A percentile compares a stretch with the other conserved stretches of the same genome.
These are phyloP conservation scores for Suillus brevipes DNA, from an alignment of 768 basidiomycete genomes.

Conservation along the genomic window DNA sequence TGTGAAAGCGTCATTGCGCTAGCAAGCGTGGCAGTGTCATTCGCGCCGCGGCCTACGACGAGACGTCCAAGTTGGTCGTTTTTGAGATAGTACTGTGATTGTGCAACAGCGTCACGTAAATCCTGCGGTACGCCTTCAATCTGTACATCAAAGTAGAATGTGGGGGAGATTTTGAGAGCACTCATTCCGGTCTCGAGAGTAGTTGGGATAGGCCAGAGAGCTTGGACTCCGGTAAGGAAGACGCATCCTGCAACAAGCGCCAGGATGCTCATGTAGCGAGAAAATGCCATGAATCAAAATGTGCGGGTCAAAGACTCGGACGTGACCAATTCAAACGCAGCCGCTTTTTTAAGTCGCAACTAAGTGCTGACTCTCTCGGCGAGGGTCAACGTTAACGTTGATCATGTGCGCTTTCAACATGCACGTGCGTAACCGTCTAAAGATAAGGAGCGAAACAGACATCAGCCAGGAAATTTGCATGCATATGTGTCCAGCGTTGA, in stretches of 20 bases:
- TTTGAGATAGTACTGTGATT: conserved; percentile 32
- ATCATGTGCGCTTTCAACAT: background rate
- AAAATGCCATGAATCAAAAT: conserved; percentile 4
- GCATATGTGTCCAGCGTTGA: background rate
- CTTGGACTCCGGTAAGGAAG: conserved; percentile 7
- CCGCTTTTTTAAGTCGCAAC: background rate
- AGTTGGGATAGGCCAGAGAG: conserved; percentile 37
- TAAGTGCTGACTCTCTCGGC: too few species aligned
- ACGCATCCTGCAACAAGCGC: conserved; percentile 13
- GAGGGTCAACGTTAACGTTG: too few species aligned
- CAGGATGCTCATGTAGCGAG: conserved; percentile 9
- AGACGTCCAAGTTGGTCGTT: conserved; percentile 41
- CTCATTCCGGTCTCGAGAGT: conserved; percentile 26
- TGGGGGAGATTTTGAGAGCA: conserved; percentile 24
- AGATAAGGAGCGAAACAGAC: background rate
- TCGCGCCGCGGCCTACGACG: conserved; percentile 40
- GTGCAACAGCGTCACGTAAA: conserved; percentile 33
- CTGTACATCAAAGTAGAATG: conserved; percentile 29
- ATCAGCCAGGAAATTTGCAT: background rate
- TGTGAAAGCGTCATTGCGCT: conserved; percentile 25
- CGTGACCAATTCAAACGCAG: background rate
- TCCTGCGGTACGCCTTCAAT: conserved; percentile 31
- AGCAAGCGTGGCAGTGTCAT: conserved; percentile 29
- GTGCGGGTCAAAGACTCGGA: background rate
- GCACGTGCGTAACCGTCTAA: background rate